These are phyloP conservation scores for Elongisporangium senticosum DNA, from an alignment of 352 stramenopile species.

Conservation along the genomic window DNA sequence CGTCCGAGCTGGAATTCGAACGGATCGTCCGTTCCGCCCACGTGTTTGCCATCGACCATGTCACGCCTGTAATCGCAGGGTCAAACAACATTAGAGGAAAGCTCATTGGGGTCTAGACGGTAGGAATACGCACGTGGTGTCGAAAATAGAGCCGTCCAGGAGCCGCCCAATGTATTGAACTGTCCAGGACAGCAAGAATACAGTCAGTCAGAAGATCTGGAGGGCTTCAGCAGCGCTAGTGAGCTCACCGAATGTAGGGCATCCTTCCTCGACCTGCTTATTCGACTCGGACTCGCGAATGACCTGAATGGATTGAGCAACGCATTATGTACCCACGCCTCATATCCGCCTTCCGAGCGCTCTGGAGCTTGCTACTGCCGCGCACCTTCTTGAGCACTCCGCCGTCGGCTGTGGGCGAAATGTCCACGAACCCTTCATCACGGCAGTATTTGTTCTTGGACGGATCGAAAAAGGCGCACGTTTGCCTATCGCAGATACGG, in stretches of 20 bases:
- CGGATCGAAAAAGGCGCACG: slow-evolving; percentile 75
- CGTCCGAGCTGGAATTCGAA: slow-evolving; percentile 83
- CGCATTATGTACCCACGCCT: neutral
- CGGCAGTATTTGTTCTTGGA: slow-evolving; percentile 55
- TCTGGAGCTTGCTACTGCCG: neutral
- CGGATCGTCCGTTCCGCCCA: slow-evolving; percentile 76
- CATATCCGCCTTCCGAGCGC: neutral
- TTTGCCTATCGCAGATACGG: slow-evolving; percentile 21
- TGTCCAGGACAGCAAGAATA: slow-evolving; percentile 7
- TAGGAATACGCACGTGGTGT: slow-evolving; percentile 56
- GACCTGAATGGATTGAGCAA: slow-evolving; percentile 17
- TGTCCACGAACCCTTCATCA: slow-evolving; percentile 78
- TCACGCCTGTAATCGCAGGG: slow-evolving; percentile 39
- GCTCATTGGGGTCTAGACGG: neutral
- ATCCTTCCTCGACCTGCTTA: slow-evolving; percentile 73
- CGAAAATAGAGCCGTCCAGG: slow-evolving; percentile 83
- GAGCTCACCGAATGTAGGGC: slow-evolving; percentile 59
- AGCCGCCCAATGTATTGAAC: slow-evolving; percentile 82
- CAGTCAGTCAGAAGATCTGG: neutral
- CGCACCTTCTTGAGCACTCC: slow-evolving; percentile 77
- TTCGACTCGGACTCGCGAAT: slow-evolving; percentile 46
- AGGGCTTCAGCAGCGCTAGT: neutral
- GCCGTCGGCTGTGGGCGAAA: slow-evolving; percentile 65
- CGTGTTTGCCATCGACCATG: slow-evolving; percentile 70
- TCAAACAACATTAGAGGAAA: neutral